Conservation (phyloP, 805 yeast genomes). For the Saccharomycodes ludwigii region DNA sequence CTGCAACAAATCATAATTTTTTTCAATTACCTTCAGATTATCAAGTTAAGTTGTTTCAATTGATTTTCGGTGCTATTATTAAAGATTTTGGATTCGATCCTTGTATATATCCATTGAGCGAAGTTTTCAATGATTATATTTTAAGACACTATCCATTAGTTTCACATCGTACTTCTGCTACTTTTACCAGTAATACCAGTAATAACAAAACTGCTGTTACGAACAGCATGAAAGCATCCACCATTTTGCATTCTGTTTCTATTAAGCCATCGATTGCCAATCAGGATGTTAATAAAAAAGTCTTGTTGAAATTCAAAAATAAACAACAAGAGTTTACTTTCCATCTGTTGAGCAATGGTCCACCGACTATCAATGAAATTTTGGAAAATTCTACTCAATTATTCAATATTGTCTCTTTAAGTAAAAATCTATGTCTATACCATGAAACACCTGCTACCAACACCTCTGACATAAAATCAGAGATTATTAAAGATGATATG, state of each 20-base stretch:
- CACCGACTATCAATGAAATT: slow-evolving; percentile 73
- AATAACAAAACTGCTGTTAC: slow-evolving; percentile 1
- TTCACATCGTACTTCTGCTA: slow-evolving; percentile 24
- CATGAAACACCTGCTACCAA: slow-evolving; percentile 21
- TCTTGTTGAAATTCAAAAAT: slow-evolving; percentile 38
- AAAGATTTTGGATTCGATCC: slow-evolving; percentile 74
- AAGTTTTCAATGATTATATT: slow-evolving; percentile 49
- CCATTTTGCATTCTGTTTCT: slow-evolving; percentile 18
- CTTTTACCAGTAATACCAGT: slow-evolving; percentile 10
- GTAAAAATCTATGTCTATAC: slow-evolving; percentile 11
- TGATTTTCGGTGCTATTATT: slow-evolving; percentile 55
- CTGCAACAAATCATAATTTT: slow-evolving; percentile 22
- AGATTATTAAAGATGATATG: slow-evolving; percentile 29
- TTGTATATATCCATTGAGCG: slow-evolving; percentile 52
- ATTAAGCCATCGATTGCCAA: slow-evolving; percentile 27
- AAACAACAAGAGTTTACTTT: slow-evolving; percentile 52
- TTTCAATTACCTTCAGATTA: slow-evolving; percentile 30
- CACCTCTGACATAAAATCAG: slow-evolving; percentile 24
- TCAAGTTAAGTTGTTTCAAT: slow-evolving; percentile 40
- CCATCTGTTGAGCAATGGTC: slow-evolving; percentile 52
- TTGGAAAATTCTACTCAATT: slow-evolving; percentile 64
- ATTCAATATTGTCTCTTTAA: slow-evolving; percentile 36
- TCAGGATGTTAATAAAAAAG: slow-evolving; percentile 25
- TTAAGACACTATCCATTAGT: slow-evolving; percentile 55
- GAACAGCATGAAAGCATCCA: slow-evolving; percentile 3